phyloP scores from a whole-genome alignment of 1,284 basidiomycete species.

The Cerioporus squamosus region DNA sequence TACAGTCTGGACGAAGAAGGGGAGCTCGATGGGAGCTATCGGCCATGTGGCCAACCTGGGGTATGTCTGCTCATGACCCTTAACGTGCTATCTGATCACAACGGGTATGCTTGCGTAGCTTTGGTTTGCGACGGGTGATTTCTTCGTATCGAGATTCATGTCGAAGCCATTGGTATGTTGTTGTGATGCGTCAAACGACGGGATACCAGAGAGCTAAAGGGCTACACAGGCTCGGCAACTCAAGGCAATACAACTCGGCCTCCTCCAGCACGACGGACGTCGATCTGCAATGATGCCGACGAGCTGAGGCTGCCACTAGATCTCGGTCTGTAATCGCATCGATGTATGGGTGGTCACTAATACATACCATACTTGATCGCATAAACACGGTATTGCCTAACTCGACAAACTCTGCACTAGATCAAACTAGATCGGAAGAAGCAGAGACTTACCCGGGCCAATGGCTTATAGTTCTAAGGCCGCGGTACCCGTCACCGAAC shows the following conservation, averaged over 20 bases:
- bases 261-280: conserved; percentile 11
- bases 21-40: conserved; percentile 48
- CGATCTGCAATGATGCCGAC: conserved; percentile 24
- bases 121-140: conserved; percentile 19
- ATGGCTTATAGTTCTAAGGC: too few relatives aligned
- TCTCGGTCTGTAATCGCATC: neutral
- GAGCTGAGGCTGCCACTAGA: too few relatives aligned
- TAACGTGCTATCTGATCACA: neutral
- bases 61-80: conserved; percentile 13
- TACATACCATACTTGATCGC: too few relatives aligned
- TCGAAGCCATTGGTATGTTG: conserved; percentile 19
- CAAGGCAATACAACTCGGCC: conserved; percentile 10
- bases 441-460: too few relatives aligned
- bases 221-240: conserved; percentile 21
- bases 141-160: conserved; percentile 20
- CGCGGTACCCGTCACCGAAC: too few relatives aligned
- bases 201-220: neutral
- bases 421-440: too few relatives aligned
- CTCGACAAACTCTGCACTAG: too few relatives aligned
- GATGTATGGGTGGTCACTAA: too few relatives aligned
- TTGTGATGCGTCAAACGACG: too few relatives aligned
- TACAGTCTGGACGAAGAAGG: conserved; percentile 64
- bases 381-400: too few relatives aligned
- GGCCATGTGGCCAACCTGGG: conserved; percentile 39
- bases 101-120: neutral